Percentiles rank a stretch among this genome's conserved stretches.
Evolutionary conservation across 2,329 filamentous ascomycete genomes (phyloP).

Genomic region (Zasmidium cellare): DNA sequence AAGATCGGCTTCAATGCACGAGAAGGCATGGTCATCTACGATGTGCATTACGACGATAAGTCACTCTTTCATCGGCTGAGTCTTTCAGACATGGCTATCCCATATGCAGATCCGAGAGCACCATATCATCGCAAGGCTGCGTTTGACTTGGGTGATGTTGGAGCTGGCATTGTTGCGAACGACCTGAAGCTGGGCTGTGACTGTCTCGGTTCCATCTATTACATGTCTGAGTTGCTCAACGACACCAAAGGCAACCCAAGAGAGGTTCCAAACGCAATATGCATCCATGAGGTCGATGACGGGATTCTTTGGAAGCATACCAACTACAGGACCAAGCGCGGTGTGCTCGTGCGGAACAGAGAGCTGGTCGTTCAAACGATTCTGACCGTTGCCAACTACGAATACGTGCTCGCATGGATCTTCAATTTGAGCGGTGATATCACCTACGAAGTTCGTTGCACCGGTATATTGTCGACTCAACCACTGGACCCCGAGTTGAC

Average conservation of each 20-base stretch:
- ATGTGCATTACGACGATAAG: slow-evolving; percentile 56
- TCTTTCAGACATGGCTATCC: slow-evolving; percentile 67
- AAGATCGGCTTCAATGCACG: slow-evolving; percentile 62
- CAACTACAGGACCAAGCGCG: slow-evolving; percentile 66
- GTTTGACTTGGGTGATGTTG: slow-evolving; percentile 68
- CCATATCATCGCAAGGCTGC: slow-evolving; percentile 70
- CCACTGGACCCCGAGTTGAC: slow-evolving; percentile 65
- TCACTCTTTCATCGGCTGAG: slow-evolving; percentile 67
- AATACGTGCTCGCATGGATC: slow-evolving; percentile 71
- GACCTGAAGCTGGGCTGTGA: slow-evolving; percentile 70
- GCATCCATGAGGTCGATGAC: slow-evolving; percentile 69
- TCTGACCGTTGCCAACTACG: slow-evolving; percentile 52
- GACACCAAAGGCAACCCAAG: slow-evolving; percentile 57
- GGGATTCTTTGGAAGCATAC: slow-evolving; percentile 72
- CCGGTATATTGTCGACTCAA: slow-evolving; percentile 68
- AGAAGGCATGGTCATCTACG: slow-evolving; percentile 68
- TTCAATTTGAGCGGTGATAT: slow-evolving; percentile 71
- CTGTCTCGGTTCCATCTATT: slow-evolving; percentile 69
- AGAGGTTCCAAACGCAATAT: slow-evolving; percentile 64
- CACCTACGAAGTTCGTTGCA: slow-evolving; percentile 68
- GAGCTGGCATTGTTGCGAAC: slow-evolving; percentile 64
- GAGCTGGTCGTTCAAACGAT: slow-evolving; percentile 69
- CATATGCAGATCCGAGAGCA: slow-evolving; percentile 63
- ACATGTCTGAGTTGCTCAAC: slow-evolving; percentile 59
- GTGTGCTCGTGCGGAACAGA: slow-evolving; percentile 62